Evolutionary conservation across 257 asterid species (phyloP).

Genomic region (Cynanchum wilfordii): DNA sequence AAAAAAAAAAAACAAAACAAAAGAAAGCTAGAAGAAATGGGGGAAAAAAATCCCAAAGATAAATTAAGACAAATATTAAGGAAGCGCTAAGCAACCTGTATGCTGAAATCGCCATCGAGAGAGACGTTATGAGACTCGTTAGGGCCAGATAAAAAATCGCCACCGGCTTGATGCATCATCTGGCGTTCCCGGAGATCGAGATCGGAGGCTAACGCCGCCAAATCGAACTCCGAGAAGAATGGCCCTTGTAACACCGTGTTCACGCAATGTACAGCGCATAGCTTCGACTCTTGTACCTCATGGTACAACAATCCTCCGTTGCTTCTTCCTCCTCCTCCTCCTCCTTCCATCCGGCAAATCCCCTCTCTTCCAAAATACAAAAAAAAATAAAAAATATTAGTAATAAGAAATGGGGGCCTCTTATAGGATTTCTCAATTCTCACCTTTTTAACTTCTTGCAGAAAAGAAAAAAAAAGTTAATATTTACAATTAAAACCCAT

Average conservation of each 20-base stretch:
- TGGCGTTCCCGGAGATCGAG: constrained; percentile 82
- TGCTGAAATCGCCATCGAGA: constrained; percentile 43
- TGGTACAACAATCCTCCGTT: constrained; percentile 98
- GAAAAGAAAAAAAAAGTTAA: too few relatives aligned
- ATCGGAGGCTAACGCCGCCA: constrained; percentile 97
- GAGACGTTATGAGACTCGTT: constrained; percentile 41
- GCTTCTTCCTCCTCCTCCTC: constrained; percentile 34
- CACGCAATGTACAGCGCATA: constrained; percentile 97
- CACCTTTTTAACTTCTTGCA: too few relatives aligned
- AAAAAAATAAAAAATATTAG: not conserved
- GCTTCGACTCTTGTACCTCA: constrained; percentile 99
- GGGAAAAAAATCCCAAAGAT: not conserved
- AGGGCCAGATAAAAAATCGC: constrained; percentile 52
- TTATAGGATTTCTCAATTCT: too few relatives aligned
- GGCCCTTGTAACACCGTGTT: constrained; percentile 98
- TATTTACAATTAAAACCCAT: too few relatives aligned
- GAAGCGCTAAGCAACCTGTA: constrained; percentile 26
- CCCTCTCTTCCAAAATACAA: not conserved
- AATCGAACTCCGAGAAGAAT: constrained; percentile 94
- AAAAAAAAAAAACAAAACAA: not conserved
- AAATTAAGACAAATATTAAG: not conserved
- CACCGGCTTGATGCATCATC: constrained; percentile 82
- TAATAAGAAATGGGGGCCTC: not conserved
- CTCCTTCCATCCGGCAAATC: not conserved
- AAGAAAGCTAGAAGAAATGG: not conserved